These are phyloP conservation scores for Cystoisospora suis DNA, from an alignment of 169 alveolate species.

Conservation along the genomic window DNA sequence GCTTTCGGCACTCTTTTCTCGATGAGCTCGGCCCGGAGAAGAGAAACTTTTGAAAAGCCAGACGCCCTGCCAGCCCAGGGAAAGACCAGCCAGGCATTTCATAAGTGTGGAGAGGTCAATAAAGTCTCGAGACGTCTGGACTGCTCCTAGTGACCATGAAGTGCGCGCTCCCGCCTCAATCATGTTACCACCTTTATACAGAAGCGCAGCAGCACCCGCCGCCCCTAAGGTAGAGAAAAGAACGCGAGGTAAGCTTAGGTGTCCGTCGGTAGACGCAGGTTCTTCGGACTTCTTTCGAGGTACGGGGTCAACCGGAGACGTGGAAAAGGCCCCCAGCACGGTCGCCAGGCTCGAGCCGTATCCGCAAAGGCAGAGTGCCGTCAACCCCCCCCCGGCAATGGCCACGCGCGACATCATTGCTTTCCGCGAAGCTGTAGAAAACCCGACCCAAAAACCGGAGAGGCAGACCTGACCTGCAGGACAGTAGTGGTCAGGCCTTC, in stretches of 20 bases:
- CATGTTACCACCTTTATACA: conserved; percentile 9
- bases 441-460: too few relatives aligned
- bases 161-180: conserved; percentile 26
- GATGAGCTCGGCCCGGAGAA: neutral
- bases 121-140: neutral
- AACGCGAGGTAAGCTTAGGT: neutral
- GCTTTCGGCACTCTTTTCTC: neutral
- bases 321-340: neutral
- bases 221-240: neutral
- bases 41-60: neutral
- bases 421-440: too few relatives aligned
- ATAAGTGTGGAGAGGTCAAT: neutral
- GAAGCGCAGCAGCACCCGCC: neutral
- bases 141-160: conserved; percentile 1
- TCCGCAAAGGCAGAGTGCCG: conserved; percentile 2
- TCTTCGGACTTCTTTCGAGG: neutral
- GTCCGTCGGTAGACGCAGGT: neutral
- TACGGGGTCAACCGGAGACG: neutral
- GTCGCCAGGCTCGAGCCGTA: neutral
- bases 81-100: neutral
- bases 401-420: neutral
- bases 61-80: conserved; percentile 14
- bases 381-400: neutral
- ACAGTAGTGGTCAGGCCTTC: too few relatives aligned
- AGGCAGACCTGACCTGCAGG: too few relatives aligned